Percentiles rank a stretch among this genome's conserved stretches.
Conservation (phyloP, 1,139 yeast species). For the Blastobotrys proliferans region DNA sequence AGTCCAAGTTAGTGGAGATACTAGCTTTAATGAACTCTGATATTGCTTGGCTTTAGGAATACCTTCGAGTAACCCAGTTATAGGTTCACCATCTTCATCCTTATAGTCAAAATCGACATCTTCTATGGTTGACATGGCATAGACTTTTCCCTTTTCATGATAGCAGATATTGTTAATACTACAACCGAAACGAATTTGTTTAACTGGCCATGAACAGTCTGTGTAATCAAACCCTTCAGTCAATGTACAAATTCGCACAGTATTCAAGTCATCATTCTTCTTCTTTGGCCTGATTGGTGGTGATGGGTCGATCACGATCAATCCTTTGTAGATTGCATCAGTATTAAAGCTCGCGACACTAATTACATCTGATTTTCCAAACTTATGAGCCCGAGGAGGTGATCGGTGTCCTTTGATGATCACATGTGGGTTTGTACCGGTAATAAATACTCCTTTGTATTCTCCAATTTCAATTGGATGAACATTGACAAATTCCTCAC, state of each 20-base stretch:
- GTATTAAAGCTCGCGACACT: conserved; percentile 32
- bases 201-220: conserved; percentile 24
- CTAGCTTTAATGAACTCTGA: conserved; percentile 57
- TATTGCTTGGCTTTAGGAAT: conserved; percentile 51
- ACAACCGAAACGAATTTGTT: conserved; percentile 40
- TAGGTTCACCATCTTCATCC: conserved; percentile 70
- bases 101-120: conserved; percentile 60
- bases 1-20: conserved; percentile 75
- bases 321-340: conserved; percentile 42
- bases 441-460: conserved; percentile 58
- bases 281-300: too few species aligned
- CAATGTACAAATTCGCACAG: conserved; percentile 36
- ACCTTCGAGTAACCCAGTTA: conserved; percentile 55
- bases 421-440: conserved; percentile 72
- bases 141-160: conserved; percentile 66
- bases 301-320: conserved; percentile 75
- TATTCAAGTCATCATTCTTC: conserved; percentile 59
- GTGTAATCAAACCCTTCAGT: conserved; percentile 24
- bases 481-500: conserved; percentile 7
- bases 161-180: conserved; percentile 68
- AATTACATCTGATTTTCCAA: conserved; percentile 52
- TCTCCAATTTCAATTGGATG: conserved; percentile 41
- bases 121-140: conserved; percentile 58
- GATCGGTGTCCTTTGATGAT: conserved; percentile 63
- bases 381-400: conserved; percentile 62